Evolutionary conservation across 176 grass and related monocot species (phyloP).

Genomic region (Microstegium vimineum): DNA sequence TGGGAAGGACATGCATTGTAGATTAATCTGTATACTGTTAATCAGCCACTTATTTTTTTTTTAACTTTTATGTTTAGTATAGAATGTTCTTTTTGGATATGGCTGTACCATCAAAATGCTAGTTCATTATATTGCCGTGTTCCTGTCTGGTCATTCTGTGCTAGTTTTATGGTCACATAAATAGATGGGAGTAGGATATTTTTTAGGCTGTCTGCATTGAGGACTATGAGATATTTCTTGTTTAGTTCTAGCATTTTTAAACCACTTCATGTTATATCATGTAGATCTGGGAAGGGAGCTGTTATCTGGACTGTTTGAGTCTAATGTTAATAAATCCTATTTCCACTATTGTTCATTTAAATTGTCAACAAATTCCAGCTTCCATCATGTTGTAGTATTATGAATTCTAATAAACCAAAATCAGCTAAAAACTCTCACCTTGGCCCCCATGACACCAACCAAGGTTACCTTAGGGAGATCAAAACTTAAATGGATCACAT

Average conservation of each 20-base stretch:
- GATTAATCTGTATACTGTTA: neutral
- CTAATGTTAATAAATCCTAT: neutral
- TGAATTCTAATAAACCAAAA: constrained; percentile 6
- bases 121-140: neutral
- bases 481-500: neutral
- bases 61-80: neutral
- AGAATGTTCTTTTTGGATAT: neutral
- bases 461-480: neutral
- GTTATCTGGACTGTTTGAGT: neutral
- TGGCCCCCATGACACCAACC: neutral
- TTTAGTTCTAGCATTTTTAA: neutral
- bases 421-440: neutral
- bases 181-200: neutral
- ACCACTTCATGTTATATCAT: neutral
- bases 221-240: neutral
- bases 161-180: neutral
- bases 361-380: neutral
- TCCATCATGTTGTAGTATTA: neutral
- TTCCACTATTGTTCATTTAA: neutral
- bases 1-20: neutral
- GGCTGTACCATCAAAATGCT: neutral
- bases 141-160: neutral
- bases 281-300: neutral
- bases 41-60: neutral
- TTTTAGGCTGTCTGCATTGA: neutral